Conservation (phyloP, 2,329 filamentous ascomycete genomes). For the Aureobasidium sp. region DNA sequence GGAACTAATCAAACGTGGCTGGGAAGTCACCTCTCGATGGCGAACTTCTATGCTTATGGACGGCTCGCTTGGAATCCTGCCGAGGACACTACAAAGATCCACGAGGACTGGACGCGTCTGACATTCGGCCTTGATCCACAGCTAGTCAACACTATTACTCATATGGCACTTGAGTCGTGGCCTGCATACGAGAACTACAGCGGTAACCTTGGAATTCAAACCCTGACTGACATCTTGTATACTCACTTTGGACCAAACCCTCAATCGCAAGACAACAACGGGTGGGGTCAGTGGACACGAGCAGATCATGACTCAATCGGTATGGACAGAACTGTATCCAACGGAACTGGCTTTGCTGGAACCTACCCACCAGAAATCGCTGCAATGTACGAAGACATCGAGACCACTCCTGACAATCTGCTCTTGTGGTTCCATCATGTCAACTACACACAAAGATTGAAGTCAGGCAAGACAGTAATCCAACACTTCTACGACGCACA, state of each 20-base stretch:
- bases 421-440: conserved; percentile 82
- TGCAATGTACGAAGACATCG: conserved; percentile 62
- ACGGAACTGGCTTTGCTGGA: conserved; percentile 71
- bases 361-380: conserved; percentile 72
- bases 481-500: conserved; percentile 73
- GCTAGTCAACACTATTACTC: conserved; percentile 65
- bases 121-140: conserved; percentile 65
- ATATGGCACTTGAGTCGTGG: conserved; percentile 75
- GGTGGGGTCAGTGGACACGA: conserved; percentile 78
- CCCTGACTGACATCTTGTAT: conserved; percentile 72
- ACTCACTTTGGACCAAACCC: conserved; percentile 75
- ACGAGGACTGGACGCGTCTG: conserved; percentile 73
- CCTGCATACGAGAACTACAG: conserved; percentile 76
- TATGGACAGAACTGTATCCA: conserved; percentile 76
- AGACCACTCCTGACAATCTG: conserved; percentile 72
- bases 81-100: conserved; percentile 51
- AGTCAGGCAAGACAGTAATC: conserved; percentile 72
- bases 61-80: conserved; percentile 71
- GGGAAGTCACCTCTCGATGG: conserved; percentile 74
- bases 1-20: conserved; percentile 74
- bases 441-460: conserved; percentile 68
- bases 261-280: conserved; percentile 70
- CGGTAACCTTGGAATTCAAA: conserved; percentile 76
- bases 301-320: conserved; percentile 67
- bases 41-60: conserved; percentile 76